These are phyloP conservation scores for Populus euphratica DNA, from an alignment of 345 rosid genomes.

Conservation along the genomic window DNA sequence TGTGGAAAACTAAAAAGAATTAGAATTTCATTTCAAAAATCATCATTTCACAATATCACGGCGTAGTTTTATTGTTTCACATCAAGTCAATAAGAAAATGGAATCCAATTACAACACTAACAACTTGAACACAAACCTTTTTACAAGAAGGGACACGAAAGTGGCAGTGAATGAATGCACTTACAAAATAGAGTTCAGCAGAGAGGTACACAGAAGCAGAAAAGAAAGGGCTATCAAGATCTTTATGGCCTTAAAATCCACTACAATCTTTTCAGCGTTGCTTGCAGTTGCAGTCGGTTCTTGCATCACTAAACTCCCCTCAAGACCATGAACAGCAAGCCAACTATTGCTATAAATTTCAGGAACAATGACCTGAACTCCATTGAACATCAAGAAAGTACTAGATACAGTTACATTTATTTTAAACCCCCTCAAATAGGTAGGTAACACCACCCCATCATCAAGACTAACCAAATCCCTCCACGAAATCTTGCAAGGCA, in stretches of 20 bases:
- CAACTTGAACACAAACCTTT: neutral
- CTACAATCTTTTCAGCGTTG: neutral
- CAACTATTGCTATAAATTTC: slow-evolving; percentile 32
- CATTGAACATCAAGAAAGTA: slow-evolving; percentile 40
- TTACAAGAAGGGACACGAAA: neutral
- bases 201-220: neutral
- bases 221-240: neutral
- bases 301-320: slow-evolving; percentile 7
- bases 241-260: neutral
- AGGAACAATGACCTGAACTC: slow-evolving; percentile 35
- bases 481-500: slow-evolving; percentile 27
- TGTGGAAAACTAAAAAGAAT: neutral
- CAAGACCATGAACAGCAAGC: slow-evolving; percentile 45
- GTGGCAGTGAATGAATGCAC: neutral
- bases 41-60: neutral
- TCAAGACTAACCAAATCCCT: slow-evolving; percentile 12
- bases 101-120: neutral
- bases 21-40: neutral
- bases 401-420: slow-evolving; percentile 38
- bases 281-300: neutral
- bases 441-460: slow-evolving; percentile 11
- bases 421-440: slow-evolving; percentile 21
- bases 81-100: neutral
- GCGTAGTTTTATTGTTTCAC: neutral
- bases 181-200: neutral